Evolutionary conservation across 164 flowering plant species (phyloP).

Genomic region (Stephania cephalantha): DNA sequence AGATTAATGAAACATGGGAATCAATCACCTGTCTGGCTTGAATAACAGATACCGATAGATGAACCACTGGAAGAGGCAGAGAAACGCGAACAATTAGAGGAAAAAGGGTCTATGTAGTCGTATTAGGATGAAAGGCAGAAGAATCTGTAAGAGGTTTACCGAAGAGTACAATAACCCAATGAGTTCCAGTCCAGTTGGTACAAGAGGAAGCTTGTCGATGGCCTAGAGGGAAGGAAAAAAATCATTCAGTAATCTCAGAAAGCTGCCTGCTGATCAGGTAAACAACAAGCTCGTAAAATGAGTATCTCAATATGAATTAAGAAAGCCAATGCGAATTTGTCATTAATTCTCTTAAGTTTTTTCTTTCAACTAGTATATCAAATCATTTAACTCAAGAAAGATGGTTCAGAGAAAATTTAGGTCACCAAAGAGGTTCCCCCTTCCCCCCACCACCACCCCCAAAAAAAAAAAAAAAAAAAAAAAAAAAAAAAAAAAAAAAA

Average conservation of each 20-base stretch:
- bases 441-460: neutral
- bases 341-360: neutral
- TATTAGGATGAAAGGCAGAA: neutral
- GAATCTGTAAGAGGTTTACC: constrained; percentile 41
- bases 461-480: too few species aligned
- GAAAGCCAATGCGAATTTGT: neutral
- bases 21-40: constrained; percentile 74
- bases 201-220: constrained; percentile 74
- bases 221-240: constrained; percentile 31
- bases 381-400: neutral
- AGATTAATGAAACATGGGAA: neutral
- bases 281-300: neutral
- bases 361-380: neutral
- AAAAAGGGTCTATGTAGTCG: neutral
- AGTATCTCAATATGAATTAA: neutral
- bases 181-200: constrained; percentile 62
- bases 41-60: constrained; percentile 77
- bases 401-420: neutral
- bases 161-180: constrained; percentile 68
- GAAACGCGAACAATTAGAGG: neutral
- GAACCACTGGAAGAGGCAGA: constrained; percentile 68
- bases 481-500: too few species aligned
- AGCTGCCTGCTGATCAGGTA: neutral
- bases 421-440: neutral
- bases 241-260: neutral